A percentile compares a stretch with the other conserved stretches of the same genome.
Evolutionary conservation across 2,329 filamentous ascomycete species (phyloP).

Genomic region (Davidsoniella neocaledoniae): DNA sequence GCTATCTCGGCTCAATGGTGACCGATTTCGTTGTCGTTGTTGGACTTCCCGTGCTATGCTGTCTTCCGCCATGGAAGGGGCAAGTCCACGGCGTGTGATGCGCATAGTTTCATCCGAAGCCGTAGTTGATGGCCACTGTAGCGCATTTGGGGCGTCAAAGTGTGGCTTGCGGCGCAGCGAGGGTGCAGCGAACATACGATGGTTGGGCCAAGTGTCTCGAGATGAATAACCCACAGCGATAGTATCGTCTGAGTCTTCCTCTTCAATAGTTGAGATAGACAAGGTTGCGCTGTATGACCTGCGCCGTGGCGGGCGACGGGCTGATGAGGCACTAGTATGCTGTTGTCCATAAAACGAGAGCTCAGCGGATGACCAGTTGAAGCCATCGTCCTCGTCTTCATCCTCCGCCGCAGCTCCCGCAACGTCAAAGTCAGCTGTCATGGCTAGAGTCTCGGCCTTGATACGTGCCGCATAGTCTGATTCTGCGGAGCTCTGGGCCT

Average conservation of each 20-base stretch:
- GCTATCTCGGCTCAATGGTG: constrained; percentile 6
- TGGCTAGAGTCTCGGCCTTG: constrained; percentile 10
- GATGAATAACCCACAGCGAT: constrained; percentile 5
- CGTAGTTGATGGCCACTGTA: background rate
- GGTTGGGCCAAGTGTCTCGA: constrained; percentile 11
- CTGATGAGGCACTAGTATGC: background rate
- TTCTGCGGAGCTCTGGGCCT: constrained; percentile 1
- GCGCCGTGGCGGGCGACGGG: constrained; percentile 2
- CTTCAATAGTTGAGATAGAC: constrained; percentile 11
- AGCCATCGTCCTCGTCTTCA: background rate
- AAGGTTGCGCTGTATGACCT: constrained; percentile 4
- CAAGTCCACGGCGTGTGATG: background rate
- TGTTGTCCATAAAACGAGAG: background rate
- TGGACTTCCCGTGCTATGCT: no score
- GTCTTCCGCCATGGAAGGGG: no score
- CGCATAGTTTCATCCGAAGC: background rate
- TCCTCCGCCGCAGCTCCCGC: background rate
- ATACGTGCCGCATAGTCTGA: constrained; percentile 7
- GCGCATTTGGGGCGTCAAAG: background rate
- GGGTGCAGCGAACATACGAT: background rate
- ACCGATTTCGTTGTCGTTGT: background rate
- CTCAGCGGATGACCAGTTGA: background rate
- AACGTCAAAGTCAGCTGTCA: constrained; percentile 3
- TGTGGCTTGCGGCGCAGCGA: constrained; percentile 5
- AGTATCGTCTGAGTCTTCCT: constrained; percentile 12